phyloP scores from a whole-genome alignment of 371 early-diverging fungal species.

The Coemansia sp. region DNA sequence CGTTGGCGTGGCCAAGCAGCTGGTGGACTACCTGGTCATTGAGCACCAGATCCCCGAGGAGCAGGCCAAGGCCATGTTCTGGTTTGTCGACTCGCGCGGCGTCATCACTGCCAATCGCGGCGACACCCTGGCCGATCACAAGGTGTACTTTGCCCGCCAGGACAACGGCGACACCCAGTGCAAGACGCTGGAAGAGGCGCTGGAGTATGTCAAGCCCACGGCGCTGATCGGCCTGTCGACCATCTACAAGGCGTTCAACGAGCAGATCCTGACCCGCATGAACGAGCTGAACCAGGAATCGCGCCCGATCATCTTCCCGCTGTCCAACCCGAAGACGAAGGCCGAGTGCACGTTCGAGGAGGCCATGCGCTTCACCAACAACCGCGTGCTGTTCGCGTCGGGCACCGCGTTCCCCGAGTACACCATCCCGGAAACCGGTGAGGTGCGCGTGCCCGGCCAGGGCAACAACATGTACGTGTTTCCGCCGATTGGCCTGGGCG shows the following conservation, averaged over 20 bases:
- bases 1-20: slow-evolving; percentile 86
- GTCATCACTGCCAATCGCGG: slow-evolving; percentile 80
- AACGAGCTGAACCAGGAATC: slow-evolving; percentile 63
- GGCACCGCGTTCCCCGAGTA: slow-evolving; percentile 90
- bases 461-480: slow-evolving; percentile 93
- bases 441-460: slow-evolving; percentile 68
- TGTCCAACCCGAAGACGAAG: slow-evolving; percentile 84
- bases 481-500: slow-evolving; percentile 89
- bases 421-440: slow-evolving; percentile 58
- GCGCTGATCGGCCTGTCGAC: slow-evolving; percentile 84
- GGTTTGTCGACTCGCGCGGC: slow-evolving; percentile 86
- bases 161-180: slow-evolving; percentile 76
- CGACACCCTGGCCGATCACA: slow-evolving; percentile 80
- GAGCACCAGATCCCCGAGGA: slow-evolving; percentile 68
- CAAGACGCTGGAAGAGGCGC: slow-evolving; percentile 63
- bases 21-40: slow-evolving; percentile 70
- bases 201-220: slow-evolving; percentile 76
- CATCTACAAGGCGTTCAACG: slow-evolving; percentile 69
- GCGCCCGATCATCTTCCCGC: slow-evolving; percentile 88
- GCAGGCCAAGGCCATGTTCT: slow-evolving; percentile 74
- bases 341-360: slow-evolving; percentile 91
- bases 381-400: slow-evolving; percentile 85
- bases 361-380: slow-evolving; percentile 78
- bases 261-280: slow-evolving; percentile 64
- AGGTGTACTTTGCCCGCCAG: slow-evolving; percentile 73